Percentiles rank a stretch among this genome's conserved stretches.
Conservation (phyloP, 2,329 filamentous ascomycete genomes). For the Torrubiellomyces zombiae region DNA sequence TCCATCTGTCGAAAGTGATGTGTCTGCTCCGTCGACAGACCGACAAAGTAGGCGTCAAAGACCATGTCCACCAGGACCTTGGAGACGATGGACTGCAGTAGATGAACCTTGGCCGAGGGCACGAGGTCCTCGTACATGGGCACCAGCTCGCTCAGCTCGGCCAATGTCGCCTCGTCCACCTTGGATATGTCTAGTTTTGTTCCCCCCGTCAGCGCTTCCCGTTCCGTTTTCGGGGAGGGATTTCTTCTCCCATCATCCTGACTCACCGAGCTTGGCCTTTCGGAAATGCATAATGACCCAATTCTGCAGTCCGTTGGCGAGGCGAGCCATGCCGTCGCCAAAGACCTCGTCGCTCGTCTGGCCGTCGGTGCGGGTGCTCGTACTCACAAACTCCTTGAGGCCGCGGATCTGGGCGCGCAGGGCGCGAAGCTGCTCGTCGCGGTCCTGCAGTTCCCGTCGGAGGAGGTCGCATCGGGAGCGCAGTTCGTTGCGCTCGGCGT, state of each 20-base stretch:
- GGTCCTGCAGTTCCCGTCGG: conserved; percentile 25
- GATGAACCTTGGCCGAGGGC: conserved; percentile 37
- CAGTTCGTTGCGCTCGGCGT: conserved; percentile 30
- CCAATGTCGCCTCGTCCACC: conserved; percentile 22
- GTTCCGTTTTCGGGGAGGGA: no score
- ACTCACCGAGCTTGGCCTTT: conserved; percentile 38
- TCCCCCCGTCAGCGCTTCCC: neutral
- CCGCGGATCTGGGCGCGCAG: conserved; percentile 45
- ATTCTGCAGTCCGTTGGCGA: conserved; percentile 55
- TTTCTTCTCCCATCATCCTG: no score
- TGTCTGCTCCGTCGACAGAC: conserved; percentile 37
- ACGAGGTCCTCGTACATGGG: conserved; percentile 41
- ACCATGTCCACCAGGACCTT: conserved; percentile 42
- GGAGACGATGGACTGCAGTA: conserved; percentile 46
- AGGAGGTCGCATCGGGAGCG: conserved; percentile 31
- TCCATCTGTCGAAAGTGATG: conserved; percentile 32
- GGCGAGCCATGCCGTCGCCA: conserved; percentile 39
- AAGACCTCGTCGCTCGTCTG: conserved; percentile 52
- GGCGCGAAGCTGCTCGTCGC: conserved; percentile 39
- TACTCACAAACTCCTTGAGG: conserved; percentile 57
- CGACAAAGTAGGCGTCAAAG: conserved; percentile 47
- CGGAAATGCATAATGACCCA: conserved; percentile 58
- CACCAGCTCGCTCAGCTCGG: conserved; percentile 30
- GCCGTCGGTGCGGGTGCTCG: conserved; percentile 42
- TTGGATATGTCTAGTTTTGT: conserved; percentile 32